Conservation (phyloP, 257 asterid species). For the Vinca minor region DNA sequence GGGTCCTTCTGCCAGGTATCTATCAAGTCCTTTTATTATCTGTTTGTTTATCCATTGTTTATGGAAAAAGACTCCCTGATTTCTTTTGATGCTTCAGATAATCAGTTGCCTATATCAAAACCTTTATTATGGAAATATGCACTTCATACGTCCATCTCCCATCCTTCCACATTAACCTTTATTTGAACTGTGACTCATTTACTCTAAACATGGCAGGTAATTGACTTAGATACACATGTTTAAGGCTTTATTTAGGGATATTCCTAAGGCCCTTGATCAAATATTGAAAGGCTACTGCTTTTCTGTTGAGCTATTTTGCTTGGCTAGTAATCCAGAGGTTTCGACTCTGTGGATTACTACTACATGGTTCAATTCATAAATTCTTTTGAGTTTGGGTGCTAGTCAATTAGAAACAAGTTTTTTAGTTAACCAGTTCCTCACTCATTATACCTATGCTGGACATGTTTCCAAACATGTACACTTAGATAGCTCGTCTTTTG, state of each 20-base stretch:
- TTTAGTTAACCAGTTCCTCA: too few species aligned
- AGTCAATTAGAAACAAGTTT: too few species aligned
- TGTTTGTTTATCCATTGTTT: background rate
- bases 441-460: too few species aligned
- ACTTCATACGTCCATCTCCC: background rate
- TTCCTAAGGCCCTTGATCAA: background rate
- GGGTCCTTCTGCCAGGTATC: conserved; percentile 69
- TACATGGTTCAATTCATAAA: background rate
- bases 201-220: background rate
- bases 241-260: background rate
- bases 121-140: background rate
- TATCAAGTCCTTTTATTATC: conserved; percentile 1
- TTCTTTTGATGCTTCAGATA: background rate
- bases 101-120: background rate
- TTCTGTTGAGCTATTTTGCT: background rate
- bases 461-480: too few species aligned
- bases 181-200: background rate
- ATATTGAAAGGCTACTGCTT: background rate
- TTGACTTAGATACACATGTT: background rate
- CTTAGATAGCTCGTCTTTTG: too few species aligned
- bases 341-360: too few species aligned
- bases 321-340: too few species aligned
- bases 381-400: too few species aligned
- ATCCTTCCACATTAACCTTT: background rate
- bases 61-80: background rate